phyloP scores from a whole-genome alignment of 768 basidiomycete genomes.

The Tephrocybe rancida region DNA sequence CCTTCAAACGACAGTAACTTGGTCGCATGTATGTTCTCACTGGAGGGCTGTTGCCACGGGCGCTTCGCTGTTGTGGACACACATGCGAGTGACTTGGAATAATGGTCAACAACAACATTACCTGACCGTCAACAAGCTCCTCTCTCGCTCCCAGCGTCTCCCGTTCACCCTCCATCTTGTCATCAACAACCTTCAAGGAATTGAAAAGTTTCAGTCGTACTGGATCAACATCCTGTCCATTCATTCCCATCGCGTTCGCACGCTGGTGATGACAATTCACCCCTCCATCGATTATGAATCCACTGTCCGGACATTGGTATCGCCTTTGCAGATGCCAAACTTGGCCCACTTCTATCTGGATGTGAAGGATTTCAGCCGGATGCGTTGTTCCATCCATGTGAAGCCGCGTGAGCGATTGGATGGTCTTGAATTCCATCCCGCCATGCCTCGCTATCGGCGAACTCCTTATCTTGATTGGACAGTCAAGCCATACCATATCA shows the following conservation, averaged over 20 bases:
- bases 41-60: slow-evolving; percentile 16
- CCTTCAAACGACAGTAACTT: slow-evolving; percentile 7
- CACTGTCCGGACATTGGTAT: slow-evolving; percentile 4
- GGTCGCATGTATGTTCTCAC: slow-evolving; percentile 17
- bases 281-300: not conserved
- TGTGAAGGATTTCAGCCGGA: slow-evolving; percentile 4
- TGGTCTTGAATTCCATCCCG: not conserved
- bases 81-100: slow-evolving; percentile 14
- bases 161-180: slow-evolving; percentile 14
- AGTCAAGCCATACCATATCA: slow-evolving; percentile 11
- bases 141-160: slow-evolving; percentile 13
- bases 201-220: not conserved
- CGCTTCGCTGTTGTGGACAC: slow-evolving; percentile 20
- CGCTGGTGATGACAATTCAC: not conserved
- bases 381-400: slow-evolving; percentile 5
- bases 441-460: not conserved
- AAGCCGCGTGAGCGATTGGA: slow-evolving; percentile 4
- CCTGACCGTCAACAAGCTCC: slow-evolving; percentile 7
- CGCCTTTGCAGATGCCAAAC: slow-evolving; percentile 4
- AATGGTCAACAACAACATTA: slow-evolving; percentile 4
- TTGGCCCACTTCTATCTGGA: slow-evolving; percentile 14
- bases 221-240: slow-evolving; percentile 2
- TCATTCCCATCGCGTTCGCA: slow-evolving; percentile 9
- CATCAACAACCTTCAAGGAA: not conserved
- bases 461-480: slow-evolving; percentile 18